Percentiles rank a stretch among this genome's conserved stretches.
Conservation (phyloP, 1,139 yeast species). For the Zygosaccharomyces pseudobailii region DNA sequence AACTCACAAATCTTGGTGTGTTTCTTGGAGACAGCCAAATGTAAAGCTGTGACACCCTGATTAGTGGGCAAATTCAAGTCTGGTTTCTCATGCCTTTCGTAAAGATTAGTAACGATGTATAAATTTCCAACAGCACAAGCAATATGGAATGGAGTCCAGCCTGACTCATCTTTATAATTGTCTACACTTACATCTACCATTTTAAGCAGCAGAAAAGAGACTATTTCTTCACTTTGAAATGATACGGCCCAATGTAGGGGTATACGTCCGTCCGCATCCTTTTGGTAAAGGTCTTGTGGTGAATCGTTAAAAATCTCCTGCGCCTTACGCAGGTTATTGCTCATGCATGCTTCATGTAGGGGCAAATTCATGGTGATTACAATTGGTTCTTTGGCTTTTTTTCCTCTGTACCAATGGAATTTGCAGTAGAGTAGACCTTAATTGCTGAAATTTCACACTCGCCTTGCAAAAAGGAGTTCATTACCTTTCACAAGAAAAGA, state of each 20-base stretch:
- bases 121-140: conserved; percentile 70
- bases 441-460: conserved; percentile 1
- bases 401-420: neutral
- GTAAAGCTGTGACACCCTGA: conserved; percentile 68
- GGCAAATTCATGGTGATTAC: conserved; percentile 18
- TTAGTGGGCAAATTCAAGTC: conserved; percentile 51
- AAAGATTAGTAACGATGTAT: conserved; percentile 44
- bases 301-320: conserved; percentile 20
- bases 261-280: conserved; percentile 73
- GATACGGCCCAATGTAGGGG: conserved; percentile 92
- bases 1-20: conserved; percentile 49
- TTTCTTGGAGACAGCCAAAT: conserved; percentile 69
- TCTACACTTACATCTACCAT: conserved; percentile 53
- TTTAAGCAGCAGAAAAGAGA: conserved; percentile 29
- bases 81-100: conserved; percentile 41
- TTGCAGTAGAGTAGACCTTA: neutral
- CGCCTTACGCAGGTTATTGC: conserved; percentile 25
- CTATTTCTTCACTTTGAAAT: conserved; percentile 51
- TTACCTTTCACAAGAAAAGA: neutral
- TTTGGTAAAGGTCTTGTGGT: conserved; percentile 13
- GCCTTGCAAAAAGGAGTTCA: conserved; percentile 1
- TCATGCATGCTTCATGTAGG: conserved; percentile 32
- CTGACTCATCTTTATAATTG: conserved; percentile 63
- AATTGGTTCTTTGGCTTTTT: neutral
- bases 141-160: conserved; percentile 88